Evolutionary conservation across 495 filamentous ascomycete genomes (phyloP).

Genomic region (Rostrohypoxylon terebratum): DNA sequence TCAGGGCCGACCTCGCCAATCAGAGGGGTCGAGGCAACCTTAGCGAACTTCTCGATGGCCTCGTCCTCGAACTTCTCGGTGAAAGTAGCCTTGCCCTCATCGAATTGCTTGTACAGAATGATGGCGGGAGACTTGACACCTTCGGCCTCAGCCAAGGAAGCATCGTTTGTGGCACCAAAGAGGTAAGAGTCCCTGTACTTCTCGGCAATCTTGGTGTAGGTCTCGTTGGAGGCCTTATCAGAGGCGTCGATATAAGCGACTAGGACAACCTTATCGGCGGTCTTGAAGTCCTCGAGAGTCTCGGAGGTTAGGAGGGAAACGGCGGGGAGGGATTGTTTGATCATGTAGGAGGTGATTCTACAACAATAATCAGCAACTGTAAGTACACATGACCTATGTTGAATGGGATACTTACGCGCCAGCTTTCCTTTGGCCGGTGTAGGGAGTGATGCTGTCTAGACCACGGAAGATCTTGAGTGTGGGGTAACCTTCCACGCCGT

Average conservation of each 20-base stretch:
- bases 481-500: slow-evolving; percentile 95
- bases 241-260: slow-evolving; percentile 87
- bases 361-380: slow-evolving; percentile 47
- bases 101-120: slow-evolving; percentile 97
- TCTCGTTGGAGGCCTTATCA: slow-evolving; percentile 86
- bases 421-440: slow-evolving; percentile 89
- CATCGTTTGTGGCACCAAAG: slow-evolving; percentile 87
- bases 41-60: slow-evolving; percentile 83
- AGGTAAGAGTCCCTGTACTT: slow-evolving; percentile 89
- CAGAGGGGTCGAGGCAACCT: slow-evolving; percentile 85
- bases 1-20: slow-evolving; percentile 98
- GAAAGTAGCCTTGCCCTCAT: slow-evolving; percentile 92
- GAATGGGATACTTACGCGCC: slow-evolving; percentile 73
- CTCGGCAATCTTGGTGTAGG: slow-evolving; percentile 83
- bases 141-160: slow-evolving; percentile 86
- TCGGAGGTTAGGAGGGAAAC: slow-evolving; percentile 84
- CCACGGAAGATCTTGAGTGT: slow-evolving; percentile 99
- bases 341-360: slow-evolving; percentile 98
- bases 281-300: slow-evolving; percentile 94
- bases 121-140: slow-evolving; percentile 87
- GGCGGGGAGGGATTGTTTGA: slow-evolving; percentile 95
- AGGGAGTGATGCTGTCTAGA: slow-evolving; percentile 81
- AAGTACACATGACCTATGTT: background rate
- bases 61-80: slow-evolving; percentile 81
- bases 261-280: slow-evolving; percentile 93